Evolutionary conservation across 306 rosid genomes (phyloP).

Genomic region (Prosopis cineraria): DNA sequence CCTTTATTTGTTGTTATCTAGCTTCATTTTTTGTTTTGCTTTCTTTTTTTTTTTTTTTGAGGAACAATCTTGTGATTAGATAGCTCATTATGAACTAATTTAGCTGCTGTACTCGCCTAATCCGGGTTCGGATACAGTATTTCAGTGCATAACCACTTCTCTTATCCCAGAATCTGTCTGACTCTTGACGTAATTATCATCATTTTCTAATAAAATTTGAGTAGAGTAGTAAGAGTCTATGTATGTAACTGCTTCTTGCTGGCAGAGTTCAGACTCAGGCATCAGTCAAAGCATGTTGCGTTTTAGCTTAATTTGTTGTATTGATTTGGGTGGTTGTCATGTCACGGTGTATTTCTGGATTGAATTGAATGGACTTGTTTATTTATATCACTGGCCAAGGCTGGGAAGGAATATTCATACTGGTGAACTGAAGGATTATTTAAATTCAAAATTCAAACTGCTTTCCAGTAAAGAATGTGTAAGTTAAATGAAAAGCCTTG

Average conservation of each 20-base stretch:
- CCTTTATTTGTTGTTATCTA: slow-evolving; percentile 9
- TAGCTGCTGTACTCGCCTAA: background rate
- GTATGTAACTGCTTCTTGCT: background rate
- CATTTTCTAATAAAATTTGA: background rate
- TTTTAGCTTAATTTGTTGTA: too few relatives aligned
- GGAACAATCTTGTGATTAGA: background rate
- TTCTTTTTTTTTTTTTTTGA: background rate
- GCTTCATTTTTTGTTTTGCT: background rate
- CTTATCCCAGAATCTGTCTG: background rate
- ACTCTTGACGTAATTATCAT: background rate
- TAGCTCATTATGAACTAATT: background rate
- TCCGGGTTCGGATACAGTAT: background rate
- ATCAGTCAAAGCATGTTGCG: background rate
- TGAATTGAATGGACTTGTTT: too few relatives aligned
- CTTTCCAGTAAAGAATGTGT: too few relatives aligned
- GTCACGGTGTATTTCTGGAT: too few relatives aligned
- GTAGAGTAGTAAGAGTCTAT: background rate
- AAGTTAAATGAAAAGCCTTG: too few relatives aligned
- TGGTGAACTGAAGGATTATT: too few relatives aligned
- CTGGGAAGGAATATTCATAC: too few relatives aligned
- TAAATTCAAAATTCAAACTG: too few relatives aligned
- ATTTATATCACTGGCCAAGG: too few relatives aligned
- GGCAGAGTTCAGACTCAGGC: background rate
- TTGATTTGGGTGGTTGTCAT: too few relatives aligned
- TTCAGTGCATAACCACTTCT: slow-evolving; percentile 5